Conservation (phyloP, 208 protist species). For the Perkinsela sp. region DNA sequence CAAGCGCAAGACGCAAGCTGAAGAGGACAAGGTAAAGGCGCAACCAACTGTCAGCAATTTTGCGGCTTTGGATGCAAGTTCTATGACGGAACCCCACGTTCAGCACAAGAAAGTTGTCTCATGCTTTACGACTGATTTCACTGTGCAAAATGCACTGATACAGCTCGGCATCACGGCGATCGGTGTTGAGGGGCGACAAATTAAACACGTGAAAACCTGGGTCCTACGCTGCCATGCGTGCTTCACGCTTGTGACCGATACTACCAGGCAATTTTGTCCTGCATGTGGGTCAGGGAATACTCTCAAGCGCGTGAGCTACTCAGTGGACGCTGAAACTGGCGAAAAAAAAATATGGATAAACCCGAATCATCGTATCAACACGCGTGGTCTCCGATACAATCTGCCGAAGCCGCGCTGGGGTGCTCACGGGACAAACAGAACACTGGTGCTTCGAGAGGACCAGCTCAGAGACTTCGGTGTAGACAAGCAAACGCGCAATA, state of each 20-base stretch:
- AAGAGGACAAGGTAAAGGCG: not conserved
- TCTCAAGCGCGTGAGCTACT: conserved; percentile 59
- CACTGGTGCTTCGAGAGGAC: conserved; percentile 54
- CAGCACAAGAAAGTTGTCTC: conserved; percentile 33
- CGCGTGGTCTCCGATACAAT: conserved; percentile 50
- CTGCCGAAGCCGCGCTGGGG: conserved; percentile 53
- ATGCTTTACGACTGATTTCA: conserved; percentile 74
- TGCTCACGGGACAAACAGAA: conserved; percentile 43
- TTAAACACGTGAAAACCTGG: conserved; percentile 56
- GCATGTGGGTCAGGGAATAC: conserved; percentile 57
- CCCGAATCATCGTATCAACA: conserved; percentile 39
- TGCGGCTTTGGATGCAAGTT: conserved; percentile 1
- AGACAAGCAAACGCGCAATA: conserved; percentile 8
- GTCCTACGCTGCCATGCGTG: conserved; percentile 58
- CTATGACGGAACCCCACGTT: conserved; percentile 2
- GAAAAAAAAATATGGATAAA: conserved; percentile 63
- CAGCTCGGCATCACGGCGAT: conserved; percentile 61
- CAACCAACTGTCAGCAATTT: not conserved
- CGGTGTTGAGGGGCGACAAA: conserved; percentile 45
- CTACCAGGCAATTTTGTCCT: conserved; percentile 64
- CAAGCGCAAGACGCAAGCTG: not conserved
- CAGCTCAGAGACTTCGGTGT: conserved; percentile 47
- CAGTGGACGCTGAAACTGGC: conserved; percentile 28
- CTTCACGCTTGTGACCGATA: conserved; percentile 48
- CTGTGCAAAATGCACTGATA: conserved; percentile 74